Evolutionary conservation across 257 asterid species (phyloP).

Genomic region (Gentiana macrophylla): DNA sequence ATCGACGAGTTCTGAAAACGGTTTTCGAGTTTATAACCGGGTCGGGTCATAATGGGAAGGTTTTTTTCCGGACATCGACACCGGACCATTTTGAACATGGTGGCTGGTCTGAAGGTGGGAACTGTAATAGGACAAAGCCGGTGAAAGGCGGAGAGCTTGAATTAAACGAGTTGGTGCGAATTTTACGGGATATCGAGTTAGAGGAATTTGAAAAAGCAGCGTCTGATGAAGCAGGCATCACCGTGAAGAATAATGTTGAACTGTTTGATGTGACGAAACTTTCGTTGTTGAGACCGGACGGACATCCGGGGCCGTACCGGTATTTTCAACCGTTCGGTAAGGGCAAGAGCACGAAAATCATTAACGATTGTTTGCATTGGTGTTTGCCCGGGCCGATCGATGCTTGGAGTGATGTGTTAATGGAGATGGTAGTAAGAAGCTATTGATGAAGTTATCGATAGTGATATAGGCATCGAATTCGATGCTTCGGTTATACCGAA

Average conservation of each 20-base stretch:
- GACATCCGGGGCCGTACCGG: slow-evolving; percentile 78
- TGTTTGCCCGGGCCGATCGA: slow-evolving; percentile 92
- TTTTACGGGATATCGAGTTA: slow-evolving; percentile 38
- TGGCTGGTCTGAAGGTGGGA: slow-evolving; percentile 62
- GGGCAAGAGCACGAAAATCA: slow-evolving; percentile 22
- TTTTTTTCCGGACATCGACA: slow-evolving; percentile 47
- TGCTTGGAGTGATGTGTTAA: slow-evolving; percentile 71
- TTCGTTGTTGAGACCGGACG: slow-evolving; percentile 71
- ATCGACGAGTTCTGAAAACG: slow-evolving; percentile 38
- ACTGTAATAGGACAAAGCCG: slow-evolving; percentile 45
- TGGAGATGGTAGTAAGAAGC: slow-evolving; percentile 46
- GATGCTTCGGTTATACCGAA: too few species aligned
- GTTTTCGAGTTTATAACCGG: slow-evolving; percentile 31
- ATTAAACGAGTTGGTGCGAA: slow-evolving; percentile 24
- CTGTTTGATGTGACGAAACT: slow-evolving; percentile 47
- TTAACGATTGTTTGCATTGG: slow-evolving; percentile 82
- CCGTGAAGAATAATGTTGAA: slow-evolving; percentile 18
- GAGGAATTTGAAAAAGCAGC: slow-evolving; percentile 35
- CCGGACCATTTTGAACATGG: slow-evolving; percentile 76
- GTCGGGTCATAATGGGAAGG: slow-evolving; percentile 44
- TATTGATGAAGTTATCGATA: too few species aligned
- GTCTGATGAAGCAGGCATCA: slow-evolving; percentile 36
- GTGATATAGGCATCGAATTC: too few species aligned
- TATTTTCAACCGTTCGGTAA: slow-evolving; percentile 45
- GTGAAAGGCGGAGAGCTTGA: slow-evolving; percentile 44